Percentiles rank a stretch among this genome's conserved stretches.
phyloP scores from a whole-genome alignment of 179 eudicot genomes.

The Amaranthus tricolor region DNA sequence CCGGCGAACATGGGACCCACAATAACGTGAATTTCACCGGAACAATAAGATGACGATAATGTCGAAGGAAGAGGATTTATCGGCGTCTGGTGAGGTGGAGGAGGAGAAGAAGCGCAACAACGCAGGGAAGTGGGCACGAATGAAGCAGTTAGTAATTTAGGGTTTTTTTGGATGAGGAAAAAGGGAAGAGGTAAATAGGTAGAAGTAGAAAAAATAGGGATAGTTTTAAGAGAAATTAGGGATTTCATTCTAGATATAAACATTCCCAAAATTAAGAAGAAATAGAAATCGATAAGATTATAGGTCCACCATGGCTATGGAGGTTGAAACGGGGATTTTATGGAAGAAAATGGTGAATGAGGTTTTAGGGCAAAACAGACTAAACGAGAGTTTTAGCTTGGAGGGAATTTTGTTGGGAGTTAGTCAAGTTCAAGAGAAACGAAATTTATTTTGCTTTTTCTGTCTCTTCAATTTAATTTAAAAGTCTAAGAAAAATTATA shows the following conservation, averaged over 20 bases:
- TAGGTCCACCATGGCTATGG: slow-evolving; percentile 10
- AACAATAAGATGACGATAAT: not conserved
- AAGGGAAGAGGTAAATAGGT: not conserved
- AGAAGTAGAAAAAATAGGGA: not conserved
- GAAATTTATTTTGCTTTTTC: no score
- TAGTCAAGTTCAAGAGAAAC: no score
- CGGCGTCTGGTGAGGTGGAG: not conserved
- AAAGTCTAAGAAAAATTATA: no score
- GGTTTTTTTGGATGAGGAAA: not conserved
- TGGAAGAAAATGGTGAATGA: slow-evolving; percentile 12
- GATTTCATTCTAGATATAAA: slow-evolving; percentile 7
- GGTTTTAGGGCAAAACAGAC: not conserved
- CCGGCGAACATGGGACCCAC: slow-evolving; percentile 98
- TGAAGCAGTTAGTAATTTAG: not conserved
- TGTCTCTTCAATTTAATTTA: no score
- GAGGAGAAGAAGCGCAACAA: slow-evolving; percentile 9
- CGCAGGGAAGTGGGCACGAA: not conserved
- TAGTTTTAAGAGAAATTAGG: slow-evolving; percentile 6
- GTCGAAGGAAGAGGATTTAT: not conserved
- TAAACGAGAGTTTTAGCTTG: no score
- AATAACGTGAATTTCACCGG: slow-evolving; percentile 82
- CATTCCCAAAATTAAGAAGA: not conserved
- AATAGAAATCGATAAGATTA: not conserved
- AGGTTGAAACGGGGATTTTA: slow-evolving; percentile 3
- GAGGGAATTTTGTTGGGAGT: slow-evolving; percentile 10